These are phyloP conservation scores for Tolypocladium pustulatum DNA, from an alignment of 2,329 filamentous ascomycete genomes.

Conservation along the genomic window DNA sequence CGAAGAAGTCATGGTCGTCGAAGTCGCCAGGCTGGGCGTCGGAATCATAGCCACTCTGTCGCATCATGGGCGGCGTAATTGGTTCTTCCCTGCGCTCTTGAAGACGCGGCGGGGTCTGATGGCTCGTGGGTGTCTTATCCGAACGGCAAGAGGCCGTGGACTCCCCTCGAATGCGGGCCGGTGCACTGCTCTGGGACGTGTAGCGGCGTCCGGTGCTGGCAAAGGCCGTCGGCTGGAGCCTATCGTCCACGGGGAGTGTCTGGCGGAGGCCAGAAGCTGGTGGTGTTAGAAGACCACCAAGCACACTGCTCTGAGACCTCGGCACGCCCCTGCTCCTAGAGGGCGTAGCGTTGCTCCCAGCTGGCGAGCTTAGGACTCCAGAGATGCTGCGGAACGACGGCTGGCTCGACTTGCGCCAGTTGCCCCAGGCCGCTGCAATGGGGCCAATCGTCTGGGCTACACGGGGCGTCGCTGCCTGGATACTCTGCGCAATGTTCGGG, in stretches of 20 bases:
- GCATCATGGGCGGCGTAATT: slow-evolving; percentile 53
- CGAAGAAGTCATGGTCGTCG: slow-evolving; percentile 50
- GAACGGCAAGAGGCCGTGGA: slow-evolving; percentile 24
- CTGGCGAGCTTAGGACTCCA: slow-evolving; percentile 33
- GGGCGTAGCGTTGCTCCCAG: slow-evolving; percentile 40
- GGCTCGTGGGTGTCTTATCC: slow-evolving; percentile 26
- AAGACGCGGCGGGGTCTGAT: slow-evolving; percentile 32
- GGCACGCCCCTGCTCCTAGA: slow-evolving; percentile 47
- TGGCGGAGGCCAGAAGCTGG: slow-evolving; percentile 64
- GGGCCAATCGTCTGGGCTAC: slow-evolving; percentile 73
- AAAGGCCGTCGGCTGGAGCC: slow-evolving; percentile 49
- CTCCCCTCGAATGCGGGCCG: slow-evolving; percentile 14
- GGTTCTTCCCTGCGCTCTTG: slow-evolving; percentile 29
- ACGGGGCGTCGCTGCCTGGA: slow-evolving; percentile 70
- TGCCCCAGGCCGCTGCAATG: slow-evolving; percentile 86
- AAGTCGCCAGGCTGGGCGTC: slow-evolving; percentile 50
- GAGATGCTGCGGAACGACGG: slow-evolving; percentile 37
- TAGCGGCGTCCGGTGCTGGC: slow-evolving; percentile 48
- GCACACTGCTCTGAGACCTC: slow-evolving; percentile 46
- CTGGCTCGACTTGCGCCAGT: slow-evolving; percentile 69
- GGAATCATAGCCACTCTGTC: slow-evolving; percentile 45
- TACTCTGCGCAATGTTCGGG: slow-evolving; percentile 66
- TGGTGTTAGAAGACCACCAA: slow-evolving; percentile 81
- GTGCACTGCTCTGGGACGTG: slow-evolving; percentile 29
- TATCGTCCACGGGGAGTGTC: slow-evolving; percentile 34